phyloP scores from a whole-genome alignment of 2,329 filamentous ascomycete species.

The Xylariaceae sp. region DNA sequence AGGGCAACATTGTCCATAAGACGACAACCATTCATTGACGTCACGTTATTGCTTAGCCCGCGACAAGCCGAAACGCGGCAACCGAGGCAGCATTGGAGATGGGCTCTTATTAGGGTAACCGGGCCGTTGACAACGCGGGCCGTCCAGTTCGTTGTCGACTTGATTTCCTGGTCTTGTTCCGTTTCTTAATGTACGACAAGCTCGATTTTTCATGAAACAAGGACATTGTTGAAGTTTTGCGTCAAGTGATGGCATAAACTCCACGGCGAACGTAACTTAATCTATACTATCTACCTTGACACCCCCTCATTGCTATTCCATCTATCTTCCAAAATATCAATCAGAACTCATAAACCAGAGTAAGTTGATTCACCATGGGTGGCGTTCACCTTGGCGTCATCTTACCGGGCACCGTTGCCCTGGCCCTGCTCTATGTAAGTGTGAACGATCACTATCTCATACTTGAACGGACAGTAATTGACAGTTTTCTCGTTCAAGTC shows the following conservation, averaged over 20 bases:
- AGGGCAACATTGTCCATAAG: no score
- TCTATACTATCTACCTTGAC: neutral
- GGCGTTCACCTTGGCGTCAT: constrained; percentile 9
- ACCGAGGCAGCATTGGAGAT: no score
- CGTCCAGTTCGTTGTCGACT: no score
- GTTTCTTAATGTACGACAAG: neutral
- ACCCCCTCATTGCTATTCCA: neutral
- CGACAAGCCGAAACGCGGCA: no score
- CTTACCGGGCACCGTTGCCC: constrained; percentile 8
- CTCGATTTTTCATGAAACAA: neutral
- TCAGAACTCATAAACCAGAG: neutral
- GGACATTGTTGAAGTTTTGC: neutral
- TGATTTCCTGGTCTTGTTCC: neutral
- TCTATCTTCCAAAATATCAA: neutral
- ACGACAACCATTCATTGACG: no score
- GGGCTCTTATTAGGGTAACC: no score
- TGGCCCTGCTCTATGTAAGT: constrained; percentile 19
- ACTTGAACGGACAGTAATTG: neutral
- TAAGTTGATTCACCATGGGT: constrained; percentile 1
- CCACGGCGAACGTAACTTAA: neutral
- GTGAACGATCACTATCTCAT: neutral
- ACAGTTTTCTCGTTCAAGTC: constrained; percentile 15
- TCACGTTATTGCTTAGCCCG: no score
- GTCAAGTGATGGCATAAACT: neutral
- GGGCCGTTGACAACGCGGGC: no score